Percentiles rank a stretch among this genome's conserved stretches.
Evolutionary conservation across 2,329 filamentous ascomycete species (phyloP).

Genomic region (Claviceps purpurea): DNA sequence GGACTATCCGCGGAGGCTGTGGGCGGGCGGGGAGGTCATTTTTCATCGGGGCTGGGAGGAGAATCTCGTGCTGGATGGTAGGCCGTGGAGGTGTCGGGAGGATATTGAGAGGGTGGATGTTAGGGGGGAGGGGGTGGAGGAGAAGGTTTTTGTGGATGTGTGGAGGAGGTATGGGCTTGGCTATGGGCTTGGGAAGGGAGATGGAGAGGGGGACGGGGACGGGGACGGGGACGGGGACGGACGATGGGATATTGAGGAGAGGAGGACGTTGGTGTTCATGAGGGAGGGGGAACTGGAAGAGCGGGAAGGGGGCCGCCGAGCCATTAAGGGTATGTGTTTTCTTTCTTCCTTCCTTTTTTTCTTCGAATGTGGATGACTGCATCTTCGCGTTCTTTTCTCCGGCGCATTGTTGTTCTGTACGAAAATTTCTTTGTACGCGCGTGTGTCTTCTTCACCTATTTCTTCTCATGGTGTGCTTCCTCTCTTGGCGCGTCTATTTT

Average conservation of each 20-base stretch:
- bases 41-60: conserved; percentile 28
- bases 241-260: conserved; percentile 28
- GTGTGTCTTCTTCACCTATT: too few relatives aligned
- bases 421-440: too few relatives aligned
- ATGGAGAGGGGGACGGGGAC: conserved; percentile 1
- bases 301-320: conserved; percentile 7
- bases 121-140: conserved; percentile 17
- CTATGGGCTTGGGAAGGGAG: conserved; percentile 2
- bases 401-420: too few relatives aligned
- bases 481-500: neutral
- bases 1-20: conserved; percentile 66
- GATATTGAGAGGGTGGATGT: conserved; percentile 25
- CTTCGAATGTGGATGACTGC: too few relatives aligned
- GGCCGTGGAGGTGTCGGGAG: conserved; percentile 31
- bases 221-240: too few relatives aligned
- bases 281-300: conserved; percentile 14
- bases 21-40: conserved; percentile 66
- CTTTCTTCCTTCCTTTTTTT: neutral
- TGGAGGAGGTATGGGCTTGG: conserved; percentile 29
- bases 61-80: conserved; percentile 24
- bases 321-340: conserved; percentile 15
- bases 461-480: too few relatives aligned
- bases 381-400: neutral
- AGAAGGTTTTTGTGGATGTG: conserved; percentile 40
- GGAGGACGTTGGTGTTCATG: conserved; percentile 40